Evolutionary conservation across 2,329 filamentous ascomycete genomes (phyloP).

Genomic region (Fusarium sulawesiense): DNA sequence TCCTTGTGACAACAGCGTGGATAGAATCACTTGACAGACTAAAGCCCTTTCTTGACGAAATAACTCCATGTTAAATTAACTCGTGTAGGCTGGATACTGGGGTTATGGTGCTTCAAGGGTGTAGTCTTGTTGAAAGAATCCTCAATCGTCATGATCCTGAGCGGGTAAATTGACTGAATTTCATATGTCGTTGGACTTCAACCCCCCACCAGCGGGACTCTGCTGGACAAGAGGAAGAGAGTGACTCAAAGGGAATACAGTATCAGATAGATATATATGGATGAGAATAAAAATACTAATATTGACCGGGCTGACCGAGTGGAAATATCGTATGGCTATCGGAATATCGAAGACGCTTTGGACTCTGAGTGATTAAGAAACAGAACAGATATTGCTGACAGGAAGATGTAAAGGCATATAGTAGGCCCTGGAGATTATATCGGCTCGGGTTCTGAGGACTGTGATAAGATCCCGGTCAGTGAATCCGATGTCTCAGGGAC

Average conservation of each 20-base stretch:
- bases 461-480: background rate
- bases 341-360: background rate
- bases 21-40: background rate
- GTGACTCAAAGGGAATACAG: background rate
- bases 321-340: background rate
- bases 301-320: background rate
- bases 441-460: background rate
- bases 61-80: background rate
- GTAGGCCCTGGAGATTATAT: background rate
- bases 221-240: background rate
- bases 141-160: background rate
- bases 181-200: background rate
- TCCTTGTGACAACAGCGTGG: background rate
- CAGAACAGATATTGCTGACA: no score
- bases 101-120: background rate
- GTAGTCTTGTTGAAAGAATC: background rate
- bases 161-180: background rate
- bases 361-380: no score
- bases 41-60: background rate
- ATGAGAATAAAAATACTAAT: background rate
- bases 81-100: background rate
- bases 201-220: background rate
- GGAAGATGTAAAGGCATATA: background rate
- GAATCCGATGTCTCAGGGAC: background rate
- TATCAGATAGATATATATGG: background rate